phyloP scores from a whole-genome alignment of 1,284 basidiomycete genomes.

The Vanrija humicola region DNA sequence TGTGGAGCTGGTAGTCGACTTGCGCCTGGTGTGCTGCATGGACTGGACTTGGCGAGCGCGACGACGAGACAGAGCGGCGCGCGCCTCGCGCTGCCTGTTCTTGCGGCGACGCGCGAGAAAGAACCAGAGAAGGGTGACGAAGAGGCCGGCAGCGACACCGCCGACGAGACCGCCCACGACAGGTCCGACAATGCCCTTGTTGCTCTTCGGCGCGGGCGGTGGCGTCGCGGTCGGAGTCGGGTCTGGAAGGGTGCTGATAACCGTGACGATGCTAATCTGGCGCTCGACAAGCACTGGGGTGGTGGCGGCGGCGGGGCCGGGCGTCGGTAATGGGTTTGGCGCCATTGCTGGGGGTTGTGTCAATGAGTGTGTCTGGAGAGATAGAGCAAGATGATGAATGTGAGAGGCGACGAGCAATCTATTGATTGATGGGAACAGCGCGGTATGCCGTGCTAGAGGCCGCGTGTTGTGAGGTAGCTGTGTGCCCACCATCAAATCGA shows the following conservation, averaged over 20 bases:
- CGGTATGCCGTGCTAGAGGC: neutral
- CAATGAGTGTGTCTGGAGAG: neutral
- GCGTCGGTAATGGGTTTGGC: neutral
- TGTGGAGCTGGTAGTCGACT: neutral
- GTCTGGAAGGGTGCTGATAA: constrained; percentile 4
- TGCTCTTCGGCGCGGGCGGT: neutral
- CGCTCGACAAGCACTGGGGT: constrained; percentile 1
- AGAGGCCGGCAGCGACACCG: constrained; percentile 23
- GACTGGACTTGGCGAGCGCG: neutral
- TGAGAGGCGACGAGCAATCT: neutral
- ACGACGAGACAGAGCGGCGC: neutral
- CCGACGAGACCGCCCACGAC: constrained; percentile 33
- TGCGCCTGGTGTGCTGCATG: too few species aligned
- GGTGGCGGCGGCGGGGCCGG: constrained; percentile 2
- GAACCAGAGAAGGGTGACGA: constrained; percentile 14
- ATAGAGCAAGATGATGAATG: neutral
- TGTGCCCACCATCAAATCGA: too few species aligned
- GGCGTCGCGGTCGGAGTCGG: neutral
- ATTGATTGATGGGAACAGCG: neutral
- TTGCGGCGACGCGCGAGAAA: constrained; percentile 18
- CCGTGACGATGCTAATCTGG: constrained; percentile 10
- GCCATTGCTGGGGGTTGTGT: neutral
- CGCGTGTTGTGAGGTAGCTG: neutral
- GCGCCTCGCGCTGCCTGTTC: constrained; percentile 13
- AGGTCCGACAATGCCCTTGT: constrained; percentile 9